Base-by-base conservation (phyloP, 495 filamentous ascomycete genomes). In the Penicillium waksmanii region DNA sequence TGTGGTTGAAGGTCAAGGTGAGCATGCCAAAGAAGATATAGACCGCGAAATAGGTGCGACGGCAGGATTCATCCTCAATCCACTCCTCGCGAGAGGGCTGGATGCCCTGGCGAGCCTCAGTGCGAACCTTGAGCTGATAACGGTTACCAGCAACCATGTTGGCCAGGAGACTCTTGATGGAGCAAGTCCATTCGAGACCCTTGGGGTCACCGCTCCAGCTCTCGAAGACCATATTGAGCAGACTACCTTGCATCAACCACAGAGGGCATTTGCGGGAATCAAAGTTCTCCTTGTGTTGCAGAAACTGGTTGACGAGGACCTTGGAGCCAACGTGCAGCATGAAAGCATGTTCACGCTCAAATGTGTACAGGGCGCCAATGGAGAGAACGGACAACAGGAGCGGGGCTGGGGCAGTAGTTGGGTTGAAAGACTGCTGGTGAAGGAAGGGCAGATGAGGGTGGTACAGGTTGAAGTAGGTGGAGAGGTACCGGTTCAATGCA, bases 201-300 rank as follows among this genome's bases (percentile, higher is more conserved):
- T 98, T 98, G 13, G 95, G 85, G 71, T 98, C 95, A 61, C 95
- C 95, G 70, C 96, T 98, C 95, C 95, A 98, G 81, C 94, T 97
- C 38, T 96, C 95, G 73, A 98, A 98, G 64, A 96, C 89, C 95
- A 97, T 98, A 80, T 98, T 98, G 48, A 98, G 80, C 51, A 98
- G 80, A 13, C 92, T 92, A 71, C 90, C 90, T 71, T 98, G 95
- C 90, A 98, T 98, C 38, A 92, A 91, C 93, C 94, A 98, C 31
- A 98, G 77, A 7, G 95, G 95, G 68, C 95, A 98, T 72, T 97
- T 98, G 54, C 93, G 85, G n/a, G 95, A 98, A 81, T 92, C 96
- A 75, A 97, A 97, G 75, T 96, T 97, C 70, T 97, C 93, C 77
- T 96, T 96, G 77, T 96, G 94, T 75, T 96, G 93, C 63, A 98